Evolutionary conservation across 768 basidiomycete species (phyloP).

Genomic region (Candolleomyces eurysporus): DNA sequence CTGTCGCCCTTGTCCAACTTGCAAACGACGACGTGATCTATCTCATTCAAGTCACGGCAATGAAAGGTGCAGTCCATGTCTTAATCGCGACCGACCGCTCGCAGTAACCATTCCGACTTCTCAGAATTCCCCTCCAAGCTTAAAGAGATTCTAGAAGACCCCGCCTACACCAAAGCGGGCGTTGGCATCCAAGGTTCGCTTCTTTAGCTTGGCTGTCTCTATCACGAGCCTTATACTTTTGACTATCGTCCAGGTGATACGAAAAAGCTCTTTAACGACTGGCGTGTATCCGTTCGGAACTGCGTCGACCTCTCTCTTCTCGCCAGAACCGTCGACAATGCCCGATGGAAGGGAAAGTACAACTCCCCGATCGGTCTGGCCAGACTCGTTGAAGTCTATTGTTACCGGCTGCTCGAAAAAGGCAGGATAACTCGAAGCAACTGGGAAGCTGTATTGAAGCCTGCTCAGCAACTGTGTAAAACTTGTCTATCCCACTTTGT

Average conservation of each 20-base stretch:
- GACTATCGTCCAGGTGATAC: constrained; percentile 52
- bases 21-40: constrained; percentile 54
- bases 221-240: constrained; percentile 10
- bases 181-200: constrained; percentile 68
- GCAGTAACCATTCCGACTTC: constrained; percentile 4
- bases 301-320: constrained; percentile 71
- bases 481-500: constrained; percentile 21
- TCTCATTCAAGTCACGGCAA: constrained; percentile 64
- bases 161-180: constrained; percentile 62
- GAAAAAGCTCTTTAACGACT: constrained; percentile 57
- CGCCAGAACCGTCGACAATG: constrained; percentile 68
- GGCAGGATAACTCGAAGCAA: constrained; percentile 63
- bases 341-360: constrained; percentile 72
- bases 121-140: constrained; percentile 56
- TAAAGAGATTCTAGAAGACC: constrained; percentile 47
- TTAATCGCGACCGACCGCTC: neutral
- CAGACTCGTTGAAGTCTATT: constrained; percentile 61
- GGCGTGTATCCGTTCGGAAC: constrained; percentile 42
- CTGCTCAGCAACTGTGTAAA: constrained; percentile 57
- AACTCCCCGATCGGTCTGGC: constrained; percentile 58
- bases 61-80: constrained; percentile 39
- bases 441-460: constrained; percentile 56
- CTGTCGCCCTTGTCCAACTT: constrained; percentile 72
- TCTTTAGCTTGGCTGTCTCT: constrained; percentile 1
- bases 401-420: constrained; percentile 51